Base-by-base conservation (phyloP, 2,329 filamentous ascomycete genomes). In the Ceratocystiopsis brevicomis region DNA sequence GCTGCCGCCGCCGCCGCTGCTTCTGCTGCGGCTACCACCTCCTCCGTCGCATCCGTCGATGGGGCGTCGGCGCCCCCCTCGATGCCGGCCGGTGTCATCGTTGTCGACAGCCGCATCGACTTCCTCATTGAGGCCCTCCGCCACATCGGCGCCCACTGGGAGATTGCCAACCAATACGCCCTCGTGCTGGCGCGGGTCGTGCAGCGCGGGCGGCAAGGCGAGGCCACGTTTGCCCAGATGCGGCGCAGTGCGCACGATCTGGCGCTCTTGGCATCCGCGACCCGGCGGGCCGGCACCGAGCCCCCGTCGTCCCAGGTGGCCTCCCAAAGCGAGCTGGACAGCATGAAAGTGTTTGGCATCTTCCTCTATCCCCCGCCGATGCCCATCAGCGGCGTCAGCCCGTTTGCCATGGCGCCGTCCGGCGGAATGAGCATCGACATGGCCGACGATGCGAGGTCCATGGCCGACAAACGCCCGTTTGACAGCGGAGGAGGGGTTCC, bases 281-380 rank as follows among this genome's bases (percentile, higher is more conserved):
- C 92, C 57, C 83, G 83, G 2, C 65, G 68, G 64, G 43, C 61
- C 65, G 9, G 51, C 68, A 39, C 63, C 65, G 8, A 73, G 66
- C 51, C 61, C 18, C 78, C 76, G 1, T 73, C 76, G 2, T 70
- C 72, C 1, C 70, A 74, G 49, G 79, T 77, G 32, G 81, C 83
- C 1, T 80, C 76, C 6, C 72, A 80, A 1, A 83, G 88, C 51
- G 85, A 93, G 54, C 65, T 93, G 4, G 86, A 93, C 56, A 92
- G 92, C 55, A 65, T 93, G 4, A 85, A 94, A 52, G 81, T 93
- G 0, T 94, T 94, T 56, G 83, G 88, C 53, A 93, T 92, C 56
- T 94, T 94, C 66, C 93, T 94, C 55, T 77, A 92, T 45, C 87
- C 86, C 25, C 25, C 6, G 25, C 6, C 10, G 25, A 30, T 11